phyloP scores from a whole-genome alignment of 2,329 filamentous ascomycete species.

The Geoglossum cookeanum region DNA sequence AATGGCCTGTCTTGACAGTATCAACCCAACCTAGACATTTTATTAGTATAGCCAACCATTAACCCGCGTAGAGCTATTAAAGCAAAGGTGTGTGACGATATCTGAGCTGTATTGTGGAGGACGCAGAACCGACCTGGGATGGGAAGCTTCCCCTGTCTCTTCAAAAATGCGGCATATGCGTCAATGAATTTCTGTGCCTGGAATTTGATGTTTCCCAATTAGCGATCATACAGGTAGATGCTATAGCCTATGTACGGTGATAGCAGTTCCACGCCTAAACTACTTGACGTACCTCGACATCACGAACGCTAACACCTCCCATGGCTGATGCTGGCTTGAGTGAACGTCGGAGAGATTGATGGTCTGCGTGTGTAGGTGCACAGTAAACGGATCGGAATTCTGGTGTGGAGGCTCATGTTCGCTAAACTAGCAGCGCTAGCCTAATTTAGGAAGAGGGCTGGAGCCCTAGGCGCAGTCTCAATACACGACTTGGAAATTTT shows the following conservation, averaged over 20 bases:
- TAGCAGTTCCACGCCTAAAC: background rate
- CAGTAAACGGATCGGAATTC: background rate
- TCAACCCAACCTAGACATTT: conserved; percentile 82
- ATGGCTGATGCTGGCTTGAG: conserved; percentile 40
- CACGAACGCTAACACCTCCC: conserved; percentile 66
- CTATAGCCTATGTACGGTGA: background rate
- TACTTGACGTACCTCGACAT: conserved; percentile 55
- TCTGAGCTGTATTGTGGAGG: background rate
- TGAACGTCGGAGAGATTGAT: background rate
- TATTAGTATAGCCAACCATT: background rate
- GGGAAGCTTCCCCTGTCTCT: conserved; percentile 83
- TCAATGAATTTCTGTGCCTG: conserved; percentile 80
- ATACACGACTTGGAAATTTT: background rate
- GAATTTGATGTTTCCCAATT: conserved; percentile 23
- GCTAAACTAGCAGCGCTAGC: background rate
- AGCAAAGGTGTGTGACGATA: too few species aligned
- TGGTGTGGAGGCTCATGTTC: background rate
- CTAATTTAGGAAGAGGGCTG: background rate
- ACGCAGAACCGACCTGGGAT: conserved; percentile 51
- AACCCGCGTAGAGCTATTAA: too few species aligned
- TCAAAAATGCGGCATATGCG: conserved; percentile 74
- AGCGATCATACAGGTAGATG: background rate
- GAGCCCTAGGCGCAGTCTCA: background rate
- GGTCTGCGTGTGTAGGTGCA: background rate
- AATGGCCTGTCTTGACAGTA: conserved; percentile 93